Evolutionary conservation across 768 basidiomycete genomes (phyloP).

Genomic region (Lentinula raphanica): DNA sequence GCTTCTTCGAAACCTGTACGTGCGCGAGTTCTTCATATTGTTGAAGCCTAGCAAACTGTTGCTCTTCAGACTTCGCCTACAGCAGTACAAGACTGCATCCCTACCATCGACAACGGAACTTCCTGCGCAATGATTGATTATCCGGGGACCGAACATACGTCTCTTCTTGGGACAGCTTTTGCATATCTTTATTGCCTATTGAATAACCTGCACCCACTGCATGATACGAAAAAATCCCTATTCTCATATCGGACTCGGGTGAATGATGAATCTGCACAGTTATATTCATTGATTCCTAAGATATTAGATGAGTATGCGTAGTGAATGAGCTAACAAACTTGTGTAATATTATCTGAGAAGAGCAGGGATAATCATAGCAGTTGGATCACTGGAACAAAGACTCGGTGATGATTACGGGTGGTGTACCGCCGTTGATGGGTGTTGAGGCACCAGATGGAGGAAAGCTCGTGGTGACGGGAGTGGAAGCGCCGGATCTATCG

Average conservation of each 20-base stretch:
- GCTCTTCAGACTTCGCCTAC: conserved; percentile 48
- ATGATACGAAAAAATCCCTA: background rate
- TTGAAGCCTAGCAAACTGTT: too few species aligned
- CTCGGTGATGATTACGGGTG: conserved; percentile 39
- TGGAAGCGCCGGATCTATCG: conserved; percentile 56
- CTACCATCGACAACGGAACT: background rate
- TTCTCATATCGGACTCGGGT: background rate
- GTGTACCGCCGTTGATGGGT: conserved; percentile 16
- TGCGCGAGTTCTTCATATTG: conserved; percentile 9
- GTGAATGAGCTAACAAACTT: background rate
- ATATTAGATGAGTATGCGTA: background rate
- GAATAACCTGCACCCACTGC: background rate
- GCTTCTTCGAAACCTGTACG: conserved; percentile 93
- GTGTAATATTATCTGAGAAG: background rate
- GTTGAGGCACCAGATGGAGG: conserved; percentile 48
- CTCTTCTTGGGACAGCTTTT: too few species aligned
- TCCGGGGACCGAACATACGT: too few species aligned
- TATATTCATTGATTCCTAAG: background rate
- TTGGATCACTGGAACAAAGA: conserved; percentile 31
- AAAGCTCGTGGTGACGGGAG: conserved; percentile 58
- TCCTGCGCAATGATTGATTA: background rate
- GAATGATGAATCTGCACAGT: background rate
- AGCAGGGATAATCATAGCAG: background rate
- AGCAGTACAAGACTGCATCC: conserved; percentile 32
- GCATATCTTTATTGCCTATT: background rate